Evolutionary conservation across 805 yeast genomes (phyloP), one percentile per base, ranked within the genome.

Genomic region (Metschnikowia corniflorae): DNA sequence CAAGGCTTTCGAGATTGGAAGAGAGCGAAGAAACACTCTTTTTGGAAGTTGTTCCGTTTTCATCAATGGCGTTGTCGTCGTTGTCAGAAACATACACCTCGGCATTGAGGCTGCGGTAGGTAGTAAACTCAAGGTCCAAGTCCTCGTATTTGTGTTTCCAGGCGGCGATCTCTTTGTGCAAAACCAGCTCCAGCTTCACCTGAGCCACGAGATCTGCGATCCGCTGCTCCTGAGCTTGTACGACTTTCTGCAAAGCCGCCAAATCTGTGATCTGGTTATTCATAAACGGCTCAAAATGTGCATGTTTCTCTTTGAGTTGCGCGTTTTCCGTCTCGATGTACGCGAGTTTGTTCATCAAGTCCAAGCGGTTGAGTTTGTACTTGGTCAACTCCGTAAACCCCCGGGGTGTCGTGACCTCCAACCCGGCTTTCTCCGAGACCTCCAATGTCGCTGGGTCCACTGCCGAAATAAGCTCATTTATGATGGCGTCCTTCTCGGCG

Each of bases 181-280:
- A 60, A 4, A 48, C 56, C 41, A 71, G 70, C 42, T 75, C 71
- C 17, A 63, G 68, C 32, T 58, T 60, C 1, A 79, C 57, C 42
- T 70, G 68, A 3, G 43, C 34, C 13, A 68, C 53, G 45, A 77
- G 64, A 12, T 55, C 52, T 2, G 58, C 61, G 28, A 80, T 68
- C 44, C 67, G 59, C 3, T 56, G 60, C 36, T 73, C 74, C 56
- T 78, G 88, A 6, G 60, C 57, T 46, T 74, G 70, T 19, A 83
- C 69, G 16, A 82, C 52, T 14, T 64, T 59, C 49, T 81, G 82
- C 52, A 83, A 57, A 15, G 68, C 68, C 9, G 68, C 61, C 22
- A 80, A 60, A 37, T 78, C 77, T 7, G 71, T 55, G 37, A 80
- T 64, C 49, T 77, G 77, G 26, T 72, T 67, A 40, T 63, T 63